Evolutionary conservation across 345 rosid species (phyloP).

Genomic region (Brassica cretica): DNA sequence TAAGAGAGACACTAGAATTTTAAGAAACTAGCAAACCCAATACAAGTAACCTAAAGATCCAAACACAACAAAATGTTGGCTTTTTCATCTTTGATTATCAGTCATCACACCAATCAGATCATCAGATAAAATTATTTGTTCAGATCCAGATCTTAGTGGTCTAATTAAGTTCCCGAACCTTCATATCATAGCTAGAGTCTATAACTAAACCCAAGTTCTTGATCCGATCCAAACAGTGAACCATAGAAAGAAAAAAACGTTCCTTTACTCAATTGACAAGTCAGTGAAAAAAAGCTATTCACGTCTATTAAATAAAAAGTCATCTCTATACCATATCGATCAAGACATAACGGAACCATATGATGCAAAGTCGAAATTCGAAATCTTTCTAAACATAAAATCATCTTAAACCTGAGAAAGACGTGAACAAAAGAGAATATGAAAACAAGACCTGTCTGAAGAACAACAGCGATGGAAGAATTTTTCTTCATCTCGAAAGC

Average conservation of each 20-base stretch:
- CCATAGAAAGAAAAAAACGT: not conserved
- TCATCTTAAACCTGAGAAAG: conserved; percentile 5
- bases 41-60: not conserved
- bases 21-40: not conserved
- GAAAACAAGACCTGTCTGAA: conserved; percentile 63
- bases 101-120: not conserved
- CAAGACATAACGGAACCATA: not conserved
- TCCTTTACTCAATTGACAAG: not conserved
- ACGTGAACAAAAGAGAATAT: conserved; percentile 11
- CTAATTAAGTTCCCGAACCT: not conserved
- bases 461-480: conserved; percentile 57
- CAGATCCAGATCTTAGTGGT: not conserved
- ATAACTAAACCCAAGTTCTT: not conserved
- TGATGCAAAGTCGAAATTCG: not conserved
- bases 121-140: not conserved
- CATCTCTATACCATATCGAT: not conserved
- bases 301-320: not conserved
- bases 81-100: not conserved
- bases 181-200: not conserved
- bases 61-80: not conserved
- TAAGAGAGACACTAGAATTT: not conserved
- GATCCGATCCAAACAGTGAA: conserved; percentile 17
- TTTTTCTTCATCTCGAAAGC: conserved; percentile 77
- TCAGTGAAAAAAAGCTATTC: conserved; percentile 4
- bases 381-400: not conserved